These are phyloP conservation scores for Novymonas esmeraldas DNA, from an alignment of 208 protist species.

Conservation along the genomic window DNA sequence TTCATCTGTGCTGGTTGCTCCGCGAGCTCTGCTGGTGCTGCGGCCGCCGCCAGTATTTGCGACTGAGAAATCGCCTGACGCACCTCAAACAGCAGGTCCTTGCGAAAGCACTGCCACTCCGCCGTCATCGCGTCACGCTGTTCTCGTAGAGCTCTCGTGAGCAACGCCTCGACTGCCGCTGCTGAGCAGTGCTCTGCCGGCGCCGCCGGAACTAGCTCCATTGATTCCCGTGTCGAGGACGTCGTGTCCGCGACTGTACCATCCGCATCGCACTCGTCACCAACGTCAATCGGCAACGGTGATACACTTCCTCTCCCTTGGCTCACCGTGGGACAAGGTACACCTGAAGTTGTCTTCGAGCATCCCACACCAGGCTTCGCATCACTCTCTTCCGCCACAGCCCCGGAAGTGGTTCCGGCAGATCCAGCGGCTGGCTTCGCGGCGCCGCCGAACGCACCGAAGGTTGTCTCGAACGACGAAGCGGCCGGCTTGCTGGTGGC, in stretches of 20 bases:
- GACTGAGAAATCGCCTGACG: conserved; percentile 8
- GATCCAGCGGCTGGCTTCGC: neutral
- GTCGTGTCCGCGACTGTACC: neutral
- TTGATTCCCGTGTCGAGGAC: neutral
- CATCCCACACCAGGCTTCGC: too few species aligned
- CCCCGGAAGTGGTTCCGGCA: too few species aligned
- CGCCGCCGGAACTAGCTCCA: too few species aligned
- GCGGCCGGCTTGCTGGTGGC: neutral
- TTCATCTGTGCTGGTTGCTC: conserved; percentile 2
- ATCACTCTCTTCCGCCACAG: too few species aligned
- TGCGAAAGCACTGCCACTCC: conserved; percentile 19
- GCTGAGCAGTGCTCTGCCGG: neutral
- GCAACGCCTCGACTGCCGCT: neutral
- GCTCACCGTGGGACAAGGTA: too few species aligned
- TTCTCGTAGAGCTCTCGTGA: conserved; percentile 1
- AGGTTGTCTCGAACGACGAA: neutral
- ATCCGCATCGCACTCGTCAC: too few species aligned
- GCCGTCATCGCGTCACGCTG: conserved; percentile 9
- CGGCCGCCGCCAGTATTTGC: neutral
- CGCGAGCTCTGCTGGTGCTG: neutral
- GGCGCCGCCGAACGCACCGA: neutral
- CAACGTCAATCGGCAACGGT: too few species aligned
- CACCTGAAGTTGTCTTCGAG: too few species aligned
- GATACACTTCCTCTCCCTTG: too few species aligned
- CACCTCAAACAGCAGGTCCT: conserved; percentile 21